phyloP scores from a whole-genome alignment of 2,329 filamentous ascomycete genomes.

The Colletotrichum somersetense region DNA sequence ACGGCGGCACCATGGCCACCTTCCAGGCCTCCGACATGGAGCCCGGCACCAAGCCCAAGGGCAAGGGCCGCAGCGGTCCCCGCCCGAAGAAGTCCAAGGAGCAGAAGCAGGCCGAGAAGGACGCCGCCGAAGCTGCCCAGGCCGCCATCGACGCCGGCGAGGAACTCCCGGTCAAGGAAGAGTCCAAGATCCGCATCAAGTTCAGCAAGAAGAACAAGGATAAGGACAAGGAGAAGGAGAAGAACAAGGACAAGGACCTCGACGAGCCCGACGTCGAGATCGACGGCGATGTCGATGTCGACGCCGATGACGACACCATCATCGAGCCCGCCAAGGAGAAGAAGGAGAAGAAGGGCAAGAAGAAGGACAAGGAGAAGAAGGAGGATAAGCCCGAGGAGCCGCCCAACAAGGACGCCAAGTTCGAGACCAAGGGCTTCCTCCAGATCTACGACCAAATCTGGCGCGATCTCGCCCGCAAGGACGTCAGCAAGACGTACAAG shows the following conservation, averaged over 20 bases:
- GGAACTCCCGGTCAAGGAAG: slow-evolving; percentile 73
- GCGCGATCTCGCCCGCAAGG: slow-evolving; percentile 93
- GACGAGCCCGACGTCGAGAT: slow-evolving; percentile 52
- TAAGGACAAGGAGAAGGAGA: slow-evolving; percentile 58
- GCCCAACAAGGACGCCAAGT: slow-evolving; percentile 71
- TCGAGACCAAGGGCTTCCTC: slow-evolving; percentile 92
- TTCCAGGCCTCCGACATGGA: slow-evolving; percentile 79
- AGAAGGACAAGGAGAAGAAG: slow-evolving; percentile 58
- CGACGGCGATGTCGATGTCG: slow-evolving; percentile 50
- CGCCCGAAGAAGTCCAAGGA: slow-evolving; percentile 92
- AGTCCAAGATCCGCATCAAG: slow-evolving; percentile 73
- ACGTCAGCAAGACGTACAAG: slow-evolving; percentile 92
- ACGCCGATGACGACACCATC: slow-evolving; percentile 51
- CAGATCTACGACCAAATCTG: slow-evolving; percentile 98
- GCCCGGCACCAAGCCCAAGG: slow-evolving; percentile 60
- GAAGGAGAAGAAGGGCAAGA: slow-evolving; percentile 63
- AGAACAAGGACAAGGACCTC: slow-evolving; percentile 52
- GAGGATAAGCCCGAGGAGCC: slow-evolving; percentile 62
- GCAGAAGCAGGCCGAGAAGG: slow-evolving; percentile 84
- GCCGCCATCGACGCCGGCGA: slow-evolving; percentile 84
- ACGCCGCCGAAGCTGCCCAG: slow-evolving; percentile 88
- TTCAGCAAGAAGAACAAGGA: slow-evolving; percentile 65
- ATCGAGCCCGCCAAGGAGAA: slow-evolving; percentile 54
- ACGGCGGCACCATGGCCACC: slow-evolving; percentile 86
- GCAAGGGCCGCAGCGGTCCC: slow-evolving; percentile 69